Conservation (phyloP, 2,329 filamentous ascomycete species). For the Apiospora saccharicola region DNA sequence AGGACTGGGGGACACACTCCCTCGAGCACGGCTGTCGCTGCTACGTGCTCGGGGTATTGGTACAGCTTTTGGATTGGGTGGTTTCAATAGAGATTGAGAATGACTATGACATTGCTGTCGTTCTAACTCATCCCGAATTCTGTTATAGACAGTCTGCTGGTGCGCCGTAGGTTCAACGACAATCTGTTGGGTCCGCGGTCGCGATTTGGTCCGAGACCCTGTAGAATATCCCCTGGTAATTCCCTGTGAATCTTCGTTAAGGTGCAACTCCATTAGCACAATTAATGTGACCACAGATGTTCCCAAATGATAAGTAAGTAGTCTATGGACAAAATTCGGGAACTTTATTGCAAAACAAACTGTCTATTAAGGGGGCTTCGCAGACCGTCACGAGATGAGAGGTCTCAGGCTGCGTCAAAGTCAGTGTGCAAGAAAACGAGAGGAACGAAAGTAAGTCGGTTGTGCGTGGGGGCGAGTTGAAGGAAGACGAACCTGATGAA, state of each 20-base stretch:
- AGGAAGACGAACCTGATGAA: constrained; percentile 16
- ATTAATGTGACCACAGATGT: constrained; percentile 2
- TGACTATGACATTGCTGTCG: constrained; percentile 34
- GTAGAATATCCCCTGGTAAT: constrained; percentile 5
- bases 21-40: background rate
- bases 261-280: background rate
- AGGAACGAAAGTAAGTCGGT: background rate
- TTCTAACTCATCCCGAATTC: constrained; percentile 36
- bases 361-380: background rate
- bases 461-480: constrained; percentile 14
- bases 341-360: constrained; percentile 7
- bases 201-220: constrained; percentile 14
- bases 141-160: constrained; percentile 39
- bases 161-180: constrained; percentile 38
- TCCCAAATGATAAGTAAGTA: background rate
- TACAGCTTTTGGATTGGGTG: constrained; percentile 28
- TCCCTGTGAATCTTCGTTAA: background rate
- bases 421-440: background rate
- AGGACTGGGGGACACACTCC: constrained; percentile 7
- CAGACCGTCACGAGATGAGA: background rate
- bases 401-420: background rate
- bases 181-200: constrained; percentile 27
- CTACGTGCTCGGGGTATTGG: constrained; percentile 30
- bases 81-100: constrained; percentile 33
- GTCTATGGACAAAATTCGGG: constrained; percentile 2